Conservation (phyloP, 2,329 filamentous ascomycete genomes). For the Ophiostoma ulmi region DNA sequence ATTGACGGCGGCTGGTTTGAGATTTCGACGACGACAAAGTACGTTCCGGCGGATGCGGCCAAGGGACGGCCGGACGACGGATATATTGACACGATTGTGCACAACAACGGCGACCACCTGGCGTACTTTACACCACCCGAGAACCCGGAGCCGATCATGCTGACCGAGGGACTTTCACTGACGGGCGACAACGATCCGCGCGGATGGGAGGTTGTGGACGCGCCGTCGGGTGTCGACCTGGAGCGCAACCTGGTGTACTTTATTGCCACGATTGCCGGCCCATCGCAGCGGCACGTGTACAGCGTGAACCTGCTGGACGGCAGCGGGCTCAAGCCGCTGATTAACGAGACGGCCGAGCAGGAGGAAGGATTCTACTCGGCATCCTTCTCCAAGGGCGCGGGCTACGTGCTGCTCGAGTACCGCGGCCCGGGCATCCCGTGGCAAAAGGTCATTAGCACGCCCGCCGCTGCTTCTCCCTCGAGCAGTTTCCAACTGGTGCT, state of each 20-base stretch:
- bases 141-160: constrained; percentile 71
- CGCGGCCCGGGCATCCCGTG: constrained; percentile 79
- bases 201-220: constrained; percentile 84
- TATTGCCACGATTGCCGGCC: constrained; percentile 75
- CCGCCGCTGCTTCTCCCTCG: constrained; percentile 48
- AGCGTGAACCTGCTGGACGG: constrained; percentile 81
- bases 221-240: constrained; percentile 78
- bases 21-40: constrained; percentile 78
- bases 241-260: constrained; percentile 88
- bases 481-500: constrained; percentile 59
- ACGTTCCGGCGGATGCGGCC: constrained; percentile 73
- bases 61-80: constrained; percentile 77
- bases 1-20: constrained; percentile 98
- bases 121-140: constrained; percentile 90
- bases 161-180: constrained; percentile 63
- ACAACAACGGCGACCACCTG: constrained; percentile 82
- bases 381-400: constrained; percentile 77
- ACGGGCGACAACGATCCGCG: constrained; percentile 9
- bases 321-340: constrained; percentile 65
- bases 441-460: constrained; percentile 85
- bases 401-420: constrained; percentile 81
- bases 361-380: constrained; percentile 61
- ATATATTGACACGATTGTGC: constrained; percentile 85
- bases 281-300: constrained; percentile 88
- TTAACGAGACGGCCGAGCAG: constrained; percentile 60